Evolutionary conservation across 345 rosid genomes (phyloP), one percentile per base, ranked within the genome.

Genomic region (Rhizophora apiculata): DNA sequence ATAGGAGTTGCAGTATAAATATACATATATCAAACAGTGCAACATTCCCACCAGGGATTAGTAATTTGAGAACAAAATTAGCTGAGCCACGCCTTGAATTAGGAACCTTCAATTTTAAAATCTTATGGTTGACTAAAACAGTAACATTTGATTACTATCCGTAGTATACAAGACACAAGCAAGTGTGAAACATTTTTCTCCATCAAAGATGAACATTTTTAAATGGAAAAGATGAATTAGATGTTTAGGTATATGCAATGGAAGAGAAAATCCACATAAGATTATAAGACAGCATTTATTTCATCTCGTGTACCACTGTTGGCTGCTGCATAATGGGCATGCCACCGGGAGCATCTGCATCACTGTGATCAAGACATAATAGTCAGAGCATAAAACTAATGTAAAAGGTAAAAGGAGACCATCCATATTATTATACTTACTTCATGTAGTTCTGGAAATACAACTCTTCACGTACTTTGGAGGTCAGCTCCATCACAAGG

Each of bases 401-500:
- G 54, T 27, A 54, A 48, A 51, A 56, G 37, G 32, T 43, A 64
- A 6, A 34, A 64, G 32, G 64, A 34, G 36, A 6, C 43, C 52
- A 69, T 19, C 39, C 27, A 61, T 34, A 71, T 62, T 56, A 22
- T 16, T 20, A 19, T n/a, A 78, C 93, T 72, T 81, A 93, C 99
- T 85, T 93, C 98, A 96, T 90, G 82, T 96, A 96, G 80, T 96
- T 96, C 82, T 88, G 93, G 72, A 85, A 88, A 83, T 92, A 96
- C 73, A 96, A 80, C 76, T 96, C 99, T 79, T 96, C 98, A 54
- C 99, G 93, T 67, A 92, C 84, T 90, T 92, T 96, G 48, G 84
- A 74, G 18, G 99, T 96, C 68, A 82, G 82, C 65, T 96, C 99
- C 72, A 87, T 56, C 60, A 92, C 81, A 64, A 89, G 85, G 24